A percentile compares a stretch with the other conserved stretches of the same genome.
Evolutionary conservation across 2,329 filamentous ascomycete genomes (phyloP).

Genomic region (Fusarium phyllophilum): DNA sequence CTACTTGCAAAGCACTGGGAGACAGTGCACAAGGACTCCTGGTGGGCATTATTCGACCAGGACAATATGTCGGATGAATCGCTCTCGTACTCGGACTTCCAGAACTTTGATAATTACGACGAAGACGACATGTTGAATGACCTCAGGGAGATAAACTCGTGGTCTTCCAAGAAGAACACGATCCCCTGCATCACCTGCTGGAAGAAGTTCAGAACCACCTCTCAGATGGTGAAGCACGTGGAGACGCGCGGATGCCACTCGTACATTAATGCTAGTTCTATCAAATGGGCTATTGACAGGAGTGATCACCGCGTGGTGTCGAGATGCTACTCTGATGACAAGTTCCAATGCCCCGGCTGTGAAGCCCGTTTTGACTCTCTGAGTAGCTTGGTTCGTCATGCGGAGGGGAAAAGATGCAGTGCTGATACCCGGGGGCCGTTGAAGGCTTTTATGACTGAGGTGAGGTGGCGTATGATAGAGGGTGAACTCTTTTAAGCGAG

Average conservation of each 20-base stretch:
- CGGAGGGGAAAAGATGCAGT: neutral
- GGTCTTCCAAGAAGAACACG: neutral
- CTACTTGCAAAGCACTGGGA: neutral
- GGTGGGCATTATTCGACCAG: neutral
- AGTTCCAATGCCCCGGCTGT: neutral
- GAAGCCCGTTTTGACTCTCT: neutral
- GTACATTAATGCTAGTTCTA: neutral
- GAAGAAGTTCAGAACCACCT: neutral
- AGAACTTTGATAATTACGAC: neutral
- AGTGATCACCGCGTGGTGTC: neutral
- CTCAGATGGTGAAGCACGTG: neutral
- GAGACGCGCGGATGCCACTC: neutral
- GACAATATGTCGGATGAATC: neutral
- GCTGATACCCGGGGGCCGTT: accelerated
- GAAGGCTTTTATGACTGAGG: neutral
- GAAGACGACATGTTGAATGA: neutral
- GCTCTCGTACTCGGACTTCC: neutral
- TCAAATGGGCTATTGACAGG: neutral
- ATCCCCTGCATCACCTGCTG: neutral
- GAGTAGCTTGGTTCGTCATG: neutral
- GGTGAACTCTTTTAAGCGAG: neutral
- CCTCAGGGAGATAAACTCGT: neutral
- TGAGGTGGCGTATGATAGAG: neutral
- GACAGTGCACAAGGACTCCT: neutral
- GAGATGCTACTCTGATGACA: neutral